Percentiles rank a stretch among this genome's conserved stretches.
These are phyloP conservation scores for Myriosclerotinia curreyana DNA, from an alignment of 2,329 filamentous ascomycete genomes.

Conservation along the genomic window DNA sequence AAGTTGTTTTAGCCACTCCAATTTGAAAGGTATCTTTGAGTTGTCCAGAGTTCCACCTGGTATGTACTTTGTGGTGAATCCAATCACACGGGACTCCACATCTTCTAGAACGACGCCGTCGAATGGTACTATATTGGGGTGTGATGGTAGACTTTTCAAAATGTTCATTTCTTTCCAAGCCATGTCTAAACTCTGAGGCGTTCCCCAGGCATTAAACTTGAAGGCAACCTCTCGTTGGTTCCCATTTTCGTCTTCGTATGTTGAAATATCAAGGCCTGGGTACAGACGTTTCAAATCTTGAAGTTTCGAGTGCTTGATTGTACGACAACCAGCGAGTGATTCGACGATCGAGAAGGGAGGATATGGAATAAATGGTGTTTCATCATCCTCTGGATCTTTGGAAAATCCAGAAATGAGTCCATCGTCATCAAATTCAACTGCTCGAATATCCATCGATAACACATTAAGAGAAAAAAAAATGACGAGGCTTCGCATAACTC, in stretches of 20 bases:
- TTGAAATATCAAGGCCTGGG: not conserved
- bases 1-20: conserved; percentile 43
- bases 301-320: not conserved
- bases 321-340: not conserved
- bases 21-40: conserved; percentile 38
- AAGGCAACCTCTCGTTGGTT: not conserved
- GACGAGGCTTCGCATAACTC: not conserved
- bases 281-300: not conserved
- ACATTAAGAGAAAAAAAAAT: not conserved
- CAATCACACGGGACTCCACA: conserved; percentile 2
- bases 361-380: not conserved
- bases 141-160: not conserved
- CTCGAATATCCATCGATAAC: not conserved
- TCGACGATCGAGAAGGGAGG: not conserved
- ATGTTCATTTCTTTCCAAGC: not conserved
- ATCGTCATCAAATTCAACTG: not conserved
- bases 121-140: not conserved
- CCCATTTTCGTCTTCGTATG: not conserved
- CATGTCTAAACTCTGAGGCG: not conserved
- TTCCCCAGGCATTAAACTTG: not conserved
- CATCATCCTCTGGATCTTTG: not conserved
- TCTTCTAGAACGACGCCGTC: conserved; percentile 5
- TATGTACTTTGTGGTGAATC: not conserved
- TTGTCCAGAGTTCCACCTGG: not conserved
- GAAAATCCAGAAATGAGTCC: not conserved